Base-by-base conservation (phyloP, 225 moss, liverwort and hornwort genomes). In the Sphagnum contortum region DNA sequence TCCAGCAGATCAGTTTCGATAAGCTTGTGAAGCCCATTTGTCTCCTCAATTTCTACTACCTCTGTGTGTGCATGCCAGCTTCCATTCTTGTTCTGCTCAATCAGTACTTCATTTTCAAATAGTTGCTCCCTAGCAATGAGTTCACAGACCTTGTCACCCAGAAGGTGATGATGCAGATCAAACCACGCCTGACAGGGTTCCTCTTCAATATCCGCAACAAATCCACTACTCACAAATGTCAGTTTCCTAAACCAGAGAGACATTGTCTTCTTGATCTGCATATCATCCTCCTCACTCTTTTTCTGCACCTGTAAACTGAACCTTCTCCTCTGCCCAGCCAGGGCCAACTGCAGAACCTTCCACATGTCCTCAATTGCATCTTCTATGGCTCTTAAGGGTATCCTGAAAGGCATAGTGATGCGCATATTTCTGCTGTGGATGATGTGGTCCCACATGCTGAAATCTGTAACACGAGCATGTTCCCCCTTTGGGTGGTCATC, bases 161-260 rank as follows among this genome's bases (percentile, higher is more conserved):
- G 78, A 76, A 96, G 81, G 71, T 83, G 89, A 72, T 87, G 80
- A 66, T 92, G 92, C 64, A 92, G 86, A 77, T 88, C 95, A 76
- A 92, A 84, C 95, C 95, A 96, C 63, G 92, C 95, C 78, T 96
- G 95, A 67, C 92, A 75, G 46, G 95, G 95, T 65, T 96, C 95
- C 71, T 96, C 95, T 81, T 96, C 95, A 60, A 96, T 92, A 68
- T 92, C 95, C 67, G 84, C 89, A 12, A 77, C 77, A 57, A 85
- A 73, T 6, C 88, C 88, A 65, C 73, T 75, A 61, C 92, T 72
- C 67, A 85, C 85, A 72, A 90, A 71, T 57, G 83, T 70, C 44
- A 88, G 69, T 50, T 81, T 75, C 74, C 85, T 78, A 71, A 84
- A 62, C 71, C 79, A 68, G 63, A 81, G 75, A 52, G 77, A 75